A percentile compares a stretch with the other conserved stretches of the same genome.
Conservation (phyloP, 495 filamentous ascomycete species). For the Penicillium ochrochloron region DNA sequence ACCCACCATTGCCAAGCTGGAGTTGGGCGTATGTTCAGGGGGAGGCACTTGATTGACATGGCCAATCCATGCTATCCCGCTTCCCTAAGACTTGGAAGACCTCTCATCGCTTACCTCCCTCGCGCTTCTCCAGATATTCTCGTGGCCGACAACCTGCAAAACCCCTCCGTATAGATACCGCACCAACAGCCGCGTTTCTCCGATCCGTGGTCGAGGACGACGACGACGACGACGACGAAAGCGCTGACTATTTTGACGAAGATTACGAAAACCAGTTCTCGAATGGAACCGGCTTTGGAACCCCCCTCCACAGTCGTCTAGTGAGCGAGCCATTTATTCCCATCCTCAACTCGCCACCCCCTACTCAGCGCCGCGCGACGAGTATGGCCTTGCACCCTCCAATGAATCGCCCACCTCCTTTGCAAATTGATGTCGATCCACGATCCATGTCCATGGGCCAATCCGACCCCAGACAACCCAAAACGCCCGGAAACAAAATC, state of each 20-base stretch:
- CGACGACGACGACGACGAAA: conserved; percentile 40
- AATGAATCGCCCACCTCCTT: conserved; percentile 42
- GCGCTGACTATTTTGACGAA: conserved; percentile 38
- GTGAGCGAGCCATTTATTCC: conserved; percentile 55
- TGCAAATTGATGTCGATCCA: conserved; percentile 43
- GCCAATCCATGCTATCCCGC: conserved; percentile 29
- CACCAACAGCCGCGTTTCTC: conserved; percentile 30
- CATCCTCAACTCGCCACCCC: conserved; percentile 45
- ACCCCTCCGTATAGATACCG: conserved; percentile 46
- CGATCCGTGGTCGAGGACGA: conserved; percentile 33
- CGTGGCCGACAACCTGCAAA: conserved; percentile 38
- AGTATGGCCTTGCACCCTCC: conserved; percentile 52
- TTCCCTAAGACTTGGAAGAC: conserved; percentile 32
- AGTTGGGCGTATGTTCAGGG: background rate
- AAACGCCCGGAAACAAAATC: conserved; percentile 65
- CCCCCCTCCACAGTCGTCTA: conserved; percentile 49
- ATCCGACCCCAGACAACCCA: conserved; percentile 50
- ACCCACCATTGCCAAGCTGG: background rate
- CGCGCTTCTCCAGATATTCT: conserved; percentile 42
- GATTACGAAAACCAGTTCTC: conserved; percentile 43
- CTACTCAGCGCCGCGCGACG: conserved; percentile 41
- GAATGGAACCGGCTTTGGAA: conserved; percentile 44
- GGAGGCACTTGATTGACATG: conserved; percentile 22
- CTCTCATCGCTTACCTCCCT: conserved; percentile 36
- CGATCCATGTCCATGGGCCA: conserved; percentile 39